A percentile compares a stretch with the other conserved stretches of the same genome.
Conservation (phyloP, 1,284 basidiomycete genomes). For the Tilletia caries region DNA sequence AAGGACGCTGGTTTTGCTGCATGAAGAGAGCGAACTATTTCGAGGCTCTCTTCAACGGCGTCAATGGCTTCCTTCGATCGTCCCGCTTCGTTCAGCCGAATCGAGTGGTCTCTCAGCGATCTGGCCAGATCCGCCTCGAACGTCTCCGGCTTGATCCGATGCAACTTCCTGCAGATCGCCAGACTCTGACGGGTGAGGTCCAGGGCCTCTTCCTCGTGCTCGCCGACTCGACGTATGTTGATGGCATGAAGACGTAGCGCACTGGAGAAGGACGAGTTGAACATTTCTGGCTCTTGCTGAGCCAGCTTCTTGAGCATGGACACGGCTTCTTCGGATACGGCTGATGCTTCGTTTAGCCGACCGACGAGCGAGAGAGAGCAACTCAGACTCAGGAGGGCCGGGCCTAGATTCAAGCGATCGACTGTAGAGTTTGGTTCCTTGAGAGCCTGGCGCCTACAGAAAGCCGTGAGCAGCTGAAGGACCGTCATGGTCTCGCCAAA, state of each 20-base stretch:
- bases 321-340: neutral
- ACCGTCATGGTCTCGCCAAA: neutral
- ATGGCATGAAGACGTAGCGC: neutral
- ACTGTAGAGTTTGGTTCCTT: neutral
- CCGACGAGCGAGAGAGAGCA: neutral
- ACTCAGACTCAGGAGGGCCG: neutral
- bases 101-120: neutral
- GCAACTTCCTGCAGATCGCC: neutral
- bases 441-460: neutral
- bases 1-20: neutral
- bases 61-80: neutral
- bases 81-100: neutral
- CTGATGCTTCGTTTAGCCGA: neutral
- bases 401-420: neutral
- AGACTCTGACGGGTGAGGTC: neutral
- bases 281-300: neutral
- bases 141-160: neutral
- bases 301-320: neutral
- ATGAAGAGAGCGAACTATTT: neutral
- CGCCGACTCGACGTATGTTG: neutral
- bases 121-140: neutral
- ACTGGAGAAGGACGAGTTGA: neutral
- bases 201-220: neutral
- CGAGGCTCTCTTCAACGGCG: neutral
- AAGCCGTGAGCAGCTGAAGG: neutral